Percentiles rank a stretch among this genome's conserved stretches.
These are phyloP conservation scores for Trichoderma erinaceum DNA, from an alignment of 495 filamentous ascomycete genomes.

Conservation along the genomic window DNA sequence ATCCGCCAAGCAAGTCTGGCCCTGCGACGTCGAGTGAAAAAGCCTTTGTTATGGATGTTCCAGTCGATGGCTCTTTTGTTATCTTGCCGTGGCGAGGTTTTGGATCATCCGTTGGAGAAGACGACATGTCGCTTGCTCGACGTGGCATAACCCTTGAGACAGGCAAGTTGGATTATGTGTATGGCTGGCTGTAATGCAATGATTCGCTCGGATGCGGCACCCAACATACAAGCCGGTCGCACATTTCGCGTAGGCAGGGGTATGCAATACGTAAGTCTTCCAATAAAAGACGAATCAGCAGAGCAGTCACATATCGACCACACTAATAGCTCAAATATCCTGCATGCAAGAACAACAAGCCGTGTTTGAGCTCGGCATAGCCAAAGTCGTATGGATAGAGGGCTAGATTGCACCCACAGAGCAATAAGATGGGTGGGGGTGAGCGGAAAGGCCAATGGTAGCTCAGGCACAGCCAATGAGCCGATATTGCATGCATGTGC, in stretches of 20 bases:
- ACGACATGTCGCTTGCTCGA: background rate
- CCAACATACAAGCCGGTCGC: background rate
- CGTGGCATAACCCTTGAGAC: background rate
- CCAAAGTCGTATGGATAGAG: background rate
- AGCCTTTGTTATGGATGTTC: background rate
- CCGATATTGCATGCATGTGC: background rate
- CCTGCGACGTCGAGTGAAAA: background rate
- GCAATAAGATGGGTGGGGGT: background rate
- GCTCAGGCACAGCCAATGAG: background rate
- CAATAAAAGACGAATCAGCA: background rate
- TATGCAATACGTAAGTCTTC: background rate
- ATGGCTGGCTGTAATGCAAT: background rate
- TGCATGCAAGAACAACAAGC: slow-evolving; percentile 4
- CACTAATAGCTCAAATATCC: background rate
- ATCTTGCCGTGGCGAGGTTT: background rate
- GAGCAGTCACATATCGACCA: background rate
- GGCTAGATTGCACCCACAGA: background rate
- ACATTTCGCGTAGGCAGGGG: background rate
- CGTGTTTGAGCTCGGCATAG: background rate
- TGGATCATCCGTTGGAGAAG: background rate
- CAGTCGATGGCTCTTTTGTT: background rate
- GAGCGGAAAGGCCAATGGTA: background rate
- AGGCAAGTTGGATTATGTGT: background rate
- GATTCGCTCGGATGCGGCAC: slow-evolving; percentile 1
- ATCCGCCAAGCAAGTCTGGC: background rate